Conservation (phyloP, 169 alveolate genomes). For the Plasmodium billcollinsi region DNA sequence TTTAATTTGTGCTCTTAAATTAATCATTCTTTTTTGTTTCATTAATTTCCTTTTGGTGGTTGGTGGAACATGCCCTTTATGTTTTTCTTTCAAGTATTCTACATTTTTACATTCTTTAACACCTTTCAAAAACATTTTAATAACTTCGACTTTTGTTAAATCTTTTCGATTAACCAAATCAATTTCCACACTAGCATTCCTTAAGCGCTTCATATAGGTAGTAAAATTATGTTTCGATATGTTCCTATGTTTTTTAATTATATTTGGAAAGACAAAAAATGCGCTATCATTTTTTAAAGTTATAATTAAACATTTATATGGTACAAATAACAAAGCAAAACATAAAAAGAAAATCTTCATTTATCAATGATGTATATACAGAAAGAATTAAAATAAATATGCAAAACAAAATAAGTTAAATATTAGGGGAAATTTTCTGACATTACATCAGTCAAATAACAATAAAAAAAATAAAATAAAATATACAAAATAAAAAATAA, state of each 20-base stretch:
- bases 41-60: conserved; percentile 65
- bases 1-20: conserved; percentile 59
- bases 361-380: conserved; percentile 3
- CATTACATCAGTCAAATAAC: not conserved
- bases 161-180: conserved; percentile 73
- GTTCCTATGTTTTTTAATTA: not conserved
- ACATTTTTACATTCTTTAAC: conserved; percentile 76
- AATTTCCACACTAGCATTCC: conserved; percentile 74
- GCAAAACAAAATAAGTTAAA: too few species aligned
- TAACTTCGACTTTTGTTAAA: conserved; percentile 53
- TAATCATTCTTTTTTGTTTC: conserved; percentile 76
- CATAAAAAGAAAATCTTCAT: conserved; percentile 14
- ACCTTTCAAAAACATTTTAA: conserved; percentile 75
- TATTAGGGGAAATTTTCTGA: not conserved
- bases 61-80: conserved; percentile 72
- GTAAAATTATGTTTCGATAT: not conserved
- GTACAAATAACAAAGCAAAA: not conserved
- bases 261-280: not conserved
- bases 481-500: not conserved
- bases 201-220: conserved; percentile 54
- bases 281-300: not conserved
- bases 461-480: not conserved
- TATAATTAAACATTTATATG: conserved; percentile 27
- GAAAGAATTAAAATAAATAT: too few species aligned
- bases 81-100: conserved; percentile 56